phyloP scores from a whole-genome alignment of 2,329 filamentous ascomycete genomes.

The Colletotrichum sp. region DNA sequence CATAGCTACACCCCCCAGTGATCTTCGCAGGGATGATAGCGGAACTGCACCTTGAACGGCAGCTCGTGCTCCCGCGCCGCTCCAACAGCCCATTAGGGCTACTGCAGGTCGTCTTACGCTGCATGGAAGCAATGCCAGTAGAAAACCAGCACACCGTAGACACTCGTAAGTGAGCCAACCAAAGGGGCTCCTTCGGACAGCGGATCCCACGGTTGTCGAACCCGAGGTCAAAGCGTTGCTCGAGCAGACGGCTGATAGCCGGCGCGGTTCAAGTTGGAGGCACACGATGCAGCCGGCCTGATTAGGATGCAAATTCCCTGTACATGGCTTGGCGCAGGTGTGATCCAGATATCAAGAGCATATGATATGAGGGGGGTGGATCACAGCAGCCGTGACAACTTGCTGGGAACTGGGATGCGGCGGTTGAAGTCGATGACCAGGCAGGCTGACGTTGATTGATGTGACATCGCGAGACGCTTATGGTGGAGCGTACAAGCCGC shows the following conservation, averaged over 20 bases:
- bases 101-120: slow-evolving; percentile 14
- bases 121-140: not conserved
- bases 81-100: slow-evolving; percentile 1
- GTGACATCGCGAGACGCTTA: not conserved
- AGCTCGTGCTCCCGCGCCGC: not conserved
- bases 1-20: slow-evolving; percentile 4
- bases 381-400: not conserved
- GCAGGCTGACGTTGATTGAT: not conserved
- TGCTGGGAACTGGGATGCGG: not conserved
- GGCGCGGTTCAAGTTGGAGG: not conserved
- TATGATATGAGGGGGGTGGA: not conserved
- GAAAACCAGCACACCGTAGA: not conserved
- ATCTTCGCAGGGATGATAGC: slow-evolving; percentile 12
- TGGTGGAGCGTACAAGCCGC: not conserved
- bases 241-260: not conserved
- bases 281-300: slow-evolving; percentile 6
- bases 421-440: not conserved
- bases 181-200: not conserved
- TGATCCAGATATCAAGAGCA: not conserved
- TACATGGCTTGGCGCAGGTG: not conserved
- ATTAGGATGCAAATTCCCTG: not conserved
- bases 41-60: not conserved
- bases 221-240: not conserved
- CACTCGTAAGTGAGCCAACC: not conserved
- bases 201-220: not conserved